Percentiles rank a stretch among this genome's conserved stretches.
Conservation (phyloP, 2,329 filamentous ascomycete genomes). For the Rhinocladiella similis region DNA sequence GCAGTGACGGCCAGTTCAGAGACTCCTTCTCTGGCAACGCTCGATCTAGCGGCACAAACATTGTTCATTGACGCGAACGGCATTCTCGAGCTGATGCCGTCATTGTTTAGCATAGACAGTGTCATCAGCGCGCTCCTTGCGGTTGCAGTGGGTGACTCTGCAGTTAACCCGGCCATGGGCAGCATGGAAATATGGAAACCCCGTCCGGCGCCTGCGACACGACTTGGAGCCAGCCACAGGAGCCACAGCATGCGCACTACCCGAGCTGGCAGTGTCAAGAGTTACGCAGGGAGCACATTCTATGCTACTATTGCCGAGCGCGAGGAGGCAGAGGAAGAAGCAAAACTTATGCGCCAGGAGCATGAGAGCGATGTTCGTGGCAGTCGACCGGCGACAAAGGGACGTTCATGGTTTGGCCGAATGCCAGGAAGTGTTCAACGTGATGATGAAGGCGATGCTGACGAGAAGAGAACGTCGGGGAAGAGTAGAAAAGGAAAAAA, state of each 20-base stretch:
- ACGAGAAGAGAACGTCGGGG: constrained; percentile 13
- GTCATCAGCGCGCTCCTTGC: constrained; percentile 47
- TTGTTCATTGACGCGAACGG: constrained; percentile 39
- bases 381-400: constrained; percentile 7
- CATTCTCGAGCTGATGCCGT: constrained; percentile 44
- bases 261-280: constrained; percentile 27
- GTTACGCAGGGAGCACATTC: constrained; percentile 24
- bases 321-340: constrained; percentile 42
- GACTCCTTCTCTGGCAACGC: constrained; percentile 37
- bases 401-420: constrained; percentile 22
- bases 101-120: constrained; percentile 50
- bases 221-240: constrained; percentile 4
- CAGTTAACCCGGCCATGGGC: constrained; percentile 40
- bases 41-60: constrained; percentile 44
- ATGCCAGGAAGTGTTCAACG: background rate
- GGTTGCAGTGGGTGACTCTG: constrained; percentile 45
- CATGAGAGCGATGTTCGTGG: constrained; percentile 29
- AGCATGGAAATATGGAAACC: constrained; percentile 33
- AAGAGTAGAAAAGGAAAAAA: constrained; percentile 11
- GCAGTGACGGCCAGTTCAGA: constrained; percentile 32
- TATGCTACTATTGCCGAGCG: constrained; percentile 40
- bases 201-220: constrained; percentile 23
- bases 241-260: constrained; percentile 36
- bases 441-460: constrained; percentile 2
- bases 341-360: constrained; percentile 37